These are phyloP conservation scores for Gleditsia sinensis DNA, from an alignment of 306 rosid species.

Conservation along the genomic window DNA sequence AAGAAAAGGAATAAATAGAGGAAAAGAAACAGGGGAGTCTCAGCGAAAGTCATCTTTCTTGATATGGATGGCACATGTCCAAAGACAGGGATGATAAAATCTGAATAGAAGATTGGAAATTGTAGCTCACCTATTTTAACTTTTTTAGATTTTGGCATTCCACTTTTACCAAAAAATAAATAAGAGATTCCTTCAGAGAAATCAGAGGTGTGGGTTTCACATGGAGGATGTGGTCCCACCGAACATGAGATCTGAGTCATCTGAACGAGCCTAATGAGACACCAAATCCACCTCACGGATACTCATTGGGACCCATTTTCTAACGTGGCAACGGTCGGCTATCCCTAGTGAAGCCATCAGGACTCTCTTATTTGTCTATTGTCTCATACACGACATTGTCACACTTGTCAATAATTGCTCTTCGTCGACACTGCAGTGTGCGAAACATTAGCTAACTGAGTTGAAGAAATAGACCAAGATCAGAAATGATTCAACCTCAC, in stretches of 20 bases:
- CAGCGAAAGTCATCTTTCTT: not conserved
- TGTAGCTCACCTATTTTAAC: not conserved
- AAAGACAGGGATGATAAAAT: not conserved
- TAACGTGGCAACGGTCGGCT: conserved; percentile 29
- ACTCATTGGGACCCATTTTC: conserved; percentile 29
- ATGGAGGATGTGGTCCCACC: conserved; percentile 40
- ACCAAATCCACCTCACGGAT: conserved; percentile 12
- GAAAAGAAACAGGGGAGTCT: not conserved
- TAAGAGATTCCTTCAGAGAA: conserved; percentile 38
- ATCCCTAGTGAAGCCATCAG: not conserved
- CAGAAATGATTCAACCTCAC: no score
- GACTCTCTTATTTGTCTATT: conserved; percentile 11
- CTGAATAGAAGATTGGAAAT: not conserved
- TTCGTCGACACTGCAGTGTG: not conserved
- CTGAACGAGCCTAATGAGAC: not conserved
- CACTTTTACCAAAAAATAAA: not conserved
- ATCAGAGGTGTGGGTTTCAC: conserved; percentile 43
- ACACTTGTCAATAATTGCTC: not conserved
- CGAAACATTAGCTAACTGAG: not conserved
- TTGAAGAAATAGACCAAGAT: conserved; percentile 1
- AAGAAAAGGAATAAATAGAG: not conserved
- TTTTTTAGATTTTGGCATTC: not conserved
- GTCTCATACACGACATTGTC: conserved; percentile 2
- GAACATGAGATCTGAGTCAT: conserved; percentile 46
- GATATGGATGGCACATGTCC: not conserved